phyloP scores from a whole-genome alignment of 2,329 filamentous ascomycete species.

The Coniochaeta hoffmannii region DNA sequence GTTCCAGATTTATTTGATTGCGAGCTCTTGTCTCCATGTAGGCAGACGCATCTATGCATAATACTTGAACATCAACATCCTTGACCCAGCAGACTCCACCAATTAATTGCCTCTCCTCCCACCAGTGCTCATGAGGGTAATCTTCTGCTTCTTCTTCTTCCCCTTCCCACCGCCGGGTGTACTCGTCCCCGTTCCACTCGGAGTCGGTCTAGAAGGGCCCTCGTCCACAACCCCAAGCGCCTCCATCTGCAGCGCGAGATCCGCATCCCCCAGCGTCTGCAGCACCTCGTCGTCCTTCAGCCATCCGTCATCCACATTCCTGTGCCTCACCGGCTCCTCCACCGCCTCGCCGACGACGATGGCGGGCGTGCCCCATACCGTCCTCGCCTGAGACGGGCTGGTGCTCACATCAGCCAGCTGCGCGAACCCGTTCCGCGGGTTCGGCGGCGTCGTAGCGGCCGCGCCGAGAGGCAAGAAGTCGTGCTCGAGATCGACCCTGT shows the following conservation, averaged over 20 bases:
- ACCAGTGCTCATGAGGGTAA: constrained; percentile 63
- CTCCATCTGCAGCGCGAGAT: constrained; percentile 53
- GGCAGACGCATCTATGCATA: neutral
- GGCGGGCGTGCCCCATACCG: constrained; percentile 85
- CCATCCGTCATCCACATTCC: constrained; percentile 65
- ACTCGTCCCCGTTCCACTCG: constrained; percentile 10
- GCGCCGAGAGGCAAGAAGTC: constrained; percentile 58
- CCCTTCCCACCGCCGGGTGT: constrained; percentile 30
- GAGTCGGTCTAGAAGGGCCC: constrained; percentile 1
- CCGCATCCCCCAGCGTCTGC: constrained; percentile 55
- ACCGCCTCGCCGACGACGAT: constrained; percentile 51
- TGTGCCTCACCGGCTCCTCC: constrained; percentile 28
- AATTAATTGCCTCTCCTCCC: constrained; percentile 24
- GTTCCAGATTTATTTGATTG: too few species aligned
- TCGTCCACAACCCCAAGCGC: constrained; percentile 33
- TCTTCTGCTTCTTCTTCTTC: constrained; percentile 67
- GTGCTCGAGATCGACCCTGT: constrained; percentile 39
- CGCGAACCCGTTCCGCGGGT: constrained; percentile 54
- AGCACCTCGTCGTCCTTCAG: constrained; percentile 74
- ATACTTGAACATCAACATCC: too few species aligned
- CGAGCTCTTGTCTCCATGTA: neutral
- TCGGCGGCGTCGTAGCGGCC: constrained; percentile 45
- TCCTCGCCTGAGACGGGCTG: constrained; percentile 67
- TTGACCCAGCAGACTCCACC: neutral
- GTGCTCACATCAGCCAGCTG: constrained; percentile 72